Percentiles rank a stretch among this genome's conserved stretches.
Conservation (phyloP, 352 stramenopile species). For the Lagenidium giganteum region DNA sequence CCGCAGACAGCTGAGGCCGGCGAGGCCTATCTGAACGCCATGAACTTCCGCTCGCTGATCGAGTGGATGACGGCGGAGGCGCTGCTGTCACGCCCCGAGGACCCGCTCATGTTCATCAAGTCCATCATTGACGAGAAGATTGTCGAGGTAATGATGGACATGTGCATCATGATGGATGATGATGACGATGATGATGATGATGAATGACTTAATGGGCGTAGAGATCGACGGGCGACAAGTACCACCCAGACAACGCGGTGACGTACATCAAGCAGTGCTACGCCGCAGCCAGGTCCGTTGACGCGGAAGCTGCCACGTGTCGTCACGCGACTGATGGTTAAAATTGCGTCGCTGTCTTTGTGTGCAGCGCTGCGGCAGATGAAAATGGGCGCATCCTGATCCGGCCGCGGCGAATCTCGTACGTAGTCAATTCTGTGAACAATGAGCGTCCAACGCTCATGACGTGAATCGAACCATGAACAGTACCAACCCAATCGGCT, state of each 20-base stretch:
- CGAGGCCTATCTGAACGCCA: slow-evolving; percentile 82
- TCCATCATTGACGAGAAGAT: slow-evolving; percentile 83
- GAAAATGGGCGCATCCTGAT: slow-evolving; percentile 79
- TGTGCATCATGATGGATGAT: neutral
- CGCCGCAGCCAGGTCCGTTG: slow-evolving; percentile 57
- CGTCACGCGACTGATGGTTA: too few relatives aligned
- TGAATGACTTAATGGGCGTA: slow-evolving; percentile 6
- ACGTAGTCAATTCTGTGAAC: slow-evolving; percentile 4
- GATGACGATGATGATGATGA: neutral
- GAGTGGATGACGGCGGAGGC: slow-evolving; percentile 89
- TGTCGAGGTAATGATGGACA: slow-evolving; percentile 31
- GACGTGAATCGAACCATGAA: too few relatives aligned
- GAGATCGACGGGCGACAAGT: slow-evolving; percentile 49
- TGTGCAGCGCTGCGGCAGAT: slow-evolving; percentile 63
- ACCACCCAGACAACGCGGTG: slow-evolving; percentile 73
- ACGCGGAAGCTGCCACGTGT: neutral
- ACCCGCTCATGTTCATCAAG: slow-evolving; percentile 81
- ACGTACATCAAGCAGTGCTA: slow-evolving; percentile 88
- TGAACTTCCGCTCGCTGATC: slow-evolving; percentile 88
- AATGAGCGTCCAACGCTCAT: too few relatives aligned
- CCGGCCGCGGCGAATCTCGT: slow-evolving; percentile 63
- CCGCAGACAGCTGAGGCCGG: slow-evolving; percentile 72
- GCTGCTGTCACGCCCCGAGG: slow-evolving; percentile 76
- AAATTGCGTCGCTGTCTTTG: neutral
- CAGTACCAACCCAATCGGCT: neutral